Conservation (phyloP, 2,329 filamentous ascomycete species). For the Aspergillus viridinutans region DNA sequence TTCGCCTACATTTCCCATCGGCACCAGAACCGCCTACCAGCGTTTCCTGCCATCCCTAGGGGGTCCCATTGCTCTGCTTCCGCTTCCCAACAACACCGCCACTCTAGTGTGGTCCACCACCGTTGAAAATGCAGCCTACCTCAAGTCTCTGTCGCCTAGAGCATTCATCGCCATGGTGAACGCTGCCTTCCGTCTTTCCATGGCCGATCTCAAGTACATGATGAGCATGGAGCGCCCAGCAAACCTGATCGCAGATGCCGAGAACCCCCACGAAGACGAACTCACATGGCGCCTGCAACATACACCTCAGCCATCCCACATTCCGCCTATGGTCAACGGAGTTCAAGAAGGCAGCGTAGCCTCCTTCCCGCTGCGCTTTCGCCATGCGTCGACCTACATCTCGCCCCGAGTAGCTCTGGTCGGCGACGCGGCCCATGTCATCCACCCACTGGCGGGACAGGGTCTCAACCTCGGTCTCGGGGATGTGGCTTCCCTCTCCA, state of each 20-base stretch:
- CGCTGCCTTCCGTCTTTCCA: slow-evolving; percentile 78
- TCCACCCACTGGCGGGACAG: slow-evolving; percentile 91
- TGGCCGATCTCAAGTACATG: slow-evolving; percentile 78
- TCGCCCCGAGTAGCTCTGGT: slow-evolving; percentile 86
- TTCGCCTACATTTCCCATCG: slow-evolving; percentile 25
- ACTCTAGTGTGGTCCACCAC: slow-evolving; percentile 95
- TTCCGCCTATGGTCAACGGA: slow-evolving; percentile 63
- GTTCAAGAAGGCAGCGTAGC: slow-evolving; percentile 79
- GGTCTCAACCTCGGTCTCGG: slow-evolving; percentile 90
- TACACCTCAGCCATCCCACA: slow-evolving; percentile 52
- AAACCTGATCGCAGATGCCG: slow-evolving; percentile 10
- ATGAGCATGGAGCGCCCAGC: slow-evolving; percentile 55
- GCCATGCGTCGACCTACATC: slow-evolving; percentile 91
- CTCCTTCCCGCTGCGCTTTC: slow-evolving; percentile 84
- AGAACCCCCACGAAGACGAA: slow-evolving; percentile 63
- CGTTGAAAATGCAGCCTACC: slow-evolving; percentile 67
- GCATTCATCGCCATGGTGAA: slow-evolving; percentile 89
- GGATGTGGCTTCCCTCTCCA: slow-evolving; percentile 75
- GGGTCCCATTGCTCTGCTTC: slow-evolving; percentile 86
- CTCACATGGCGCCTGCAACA: slow-evolving; percentile 77
- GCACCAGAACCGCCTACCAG: slow-evolving; percentile 79
- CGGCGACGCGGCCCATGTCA: slow-evolving; percentile 90
- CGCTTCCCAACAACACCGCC: slow-evolving; percentile 75
- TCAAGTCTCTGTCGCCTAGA: slow-evolving; percentile 68
- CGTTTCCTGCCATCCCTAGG: slow-evolving; percentile 76